phyloP scores from a whole-genome alignment of 2,329 filamentous ascomycete genomes.

The Penicillium frequentans region DNA sequence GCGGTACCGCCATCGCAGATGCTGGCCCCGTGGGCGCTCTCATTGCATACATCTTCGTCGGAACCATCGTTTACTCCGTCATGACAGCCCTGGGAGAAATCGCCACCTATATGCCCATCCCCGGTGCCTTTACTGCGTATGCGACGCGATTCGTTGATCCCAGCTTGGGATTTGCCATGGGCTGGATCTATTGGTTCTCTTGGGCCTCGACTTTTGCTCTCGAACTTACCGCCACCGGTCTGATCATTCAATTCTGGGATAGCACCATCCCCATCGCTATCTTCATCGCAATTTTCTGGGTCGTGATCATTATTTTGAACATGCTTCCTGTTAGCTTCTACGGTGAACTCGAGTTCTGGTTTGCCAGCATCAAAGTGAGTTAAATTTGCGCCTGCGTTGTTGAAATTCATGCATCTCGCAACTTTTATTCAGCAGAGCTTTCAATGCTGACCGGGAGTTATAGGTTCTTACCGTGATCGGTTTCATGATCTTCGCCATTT shows the following conservation, averaged over 20 bases:
- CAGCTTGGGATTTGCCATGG: conserved; percentile 72
- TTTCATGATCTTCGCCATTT: conserved; percentile 75
- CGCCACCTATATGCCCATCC: conserved; percentile 73
- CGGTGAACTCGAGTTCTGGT: conserved; percentile 77
- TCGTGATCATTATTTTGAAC: conserved; percentile 67
- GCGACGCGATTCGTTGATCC: conserved; percentile 72
- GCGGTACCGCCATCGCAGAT: conserved; percentile 60
- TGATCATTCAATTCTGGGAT: conserved; percentile 76
- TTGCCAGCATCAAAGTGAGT: conserved; percentile 65
- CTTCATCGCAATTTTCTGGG: conserved; percentile 72
- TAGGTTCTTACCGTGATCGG: conserved; percentile 68
- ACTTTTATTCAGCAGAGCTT: too few relatives aligned
- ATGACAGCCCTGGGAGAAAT: conserved; percentile 69
- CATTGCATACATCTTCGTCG: conserved; percentile 68
- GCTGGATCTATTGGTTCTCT: conserved; percentile 81
- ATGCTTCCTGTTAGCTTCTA: conserved; percentile 71
- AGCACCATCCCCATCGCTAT: conserved; percentile 62
- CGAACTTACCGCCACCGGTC: conserved; percentile 68
- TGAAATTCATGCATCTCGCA: not conserved
- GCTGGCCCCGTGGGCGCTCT: conserved; percentile 66
- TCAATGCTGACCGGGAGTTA: not conserved
- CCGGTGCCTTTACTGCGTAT: conserved; percentile 74
- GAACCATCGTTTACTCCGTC: conserved; percentile 70
- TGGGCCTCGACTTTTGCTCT: conserved; percentile 73
- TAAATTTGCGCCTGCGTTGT: not conserved